Conservation (phyloP, 1,139 yeast genomes). For the Pichia sp. region DNA sequence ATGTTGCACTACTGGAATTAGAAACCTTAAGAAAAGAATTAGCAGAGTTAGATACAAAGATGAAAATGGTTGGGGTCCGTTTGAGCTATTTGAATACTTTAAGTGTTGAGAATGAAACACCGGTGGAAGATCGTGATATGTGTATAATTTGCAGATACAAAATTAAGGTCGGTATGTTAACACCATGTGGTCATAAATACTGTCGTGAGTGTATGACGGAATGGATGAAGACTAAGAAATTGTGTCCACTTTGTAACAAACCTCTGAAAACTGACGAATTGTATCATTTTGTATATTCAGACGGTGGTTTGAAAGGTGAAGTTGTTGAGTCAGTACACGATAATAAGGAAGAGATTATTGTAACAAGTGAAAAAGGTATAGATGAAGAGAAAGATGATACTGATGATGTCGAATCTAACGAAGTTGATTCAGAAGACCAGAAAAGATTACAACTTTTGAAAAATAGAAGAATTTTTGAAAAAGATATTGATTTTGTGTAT, state of each 20-base stretch:
- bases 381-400: background rate
- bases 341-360: slow-evolving; percentile 1
- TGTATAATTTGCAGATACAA: slow-evolving; percentile 74
- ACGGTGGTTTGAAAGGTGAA: slow-evolving; percentile 39
- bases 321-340: slow-evolving; percentile 29
- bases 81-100: slow-evolving; percentile 55
- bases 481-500: slow-evolving; percentile 40
- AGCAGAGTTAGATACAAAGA: slow-evolving; percentile 11
- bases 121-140: slow-evolving; percentile 26
- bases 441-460: slow-evolving; percentile 13
- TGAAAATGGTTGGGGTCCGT: slow-evolving; percentile 42
- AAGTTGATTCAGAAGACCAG: slow-evolving; percentile 6
- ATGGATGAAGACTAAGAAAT: slow-evolving; percentile 50
- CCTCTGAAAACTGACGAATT: slow-evolving; percentile 38
- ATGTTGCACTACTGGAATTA: slow-evolving; percentile 20
- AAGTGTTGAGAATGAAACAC: slow-evolving; percentile 13
- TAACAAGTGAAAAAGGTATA: background rate
- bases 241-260: slow-evolving; percentile 77
- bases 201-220: slow-evolving; percentile 68
- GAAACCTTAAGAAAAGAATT: slow-evolving; percentile 12
- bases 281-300: slow-evolving; percentile 50
- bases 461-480: slow-evolving; percentile 17
- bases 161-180: slow-evolving; percentile 67
- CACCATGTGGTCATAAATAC: slow-evolving; percentile 86
- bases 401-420: slow-evolving; percentile 6